Base-by-base conservation (phyloP, 371 early-diverging fungal species). In the Mortierella sp. region DNA sequence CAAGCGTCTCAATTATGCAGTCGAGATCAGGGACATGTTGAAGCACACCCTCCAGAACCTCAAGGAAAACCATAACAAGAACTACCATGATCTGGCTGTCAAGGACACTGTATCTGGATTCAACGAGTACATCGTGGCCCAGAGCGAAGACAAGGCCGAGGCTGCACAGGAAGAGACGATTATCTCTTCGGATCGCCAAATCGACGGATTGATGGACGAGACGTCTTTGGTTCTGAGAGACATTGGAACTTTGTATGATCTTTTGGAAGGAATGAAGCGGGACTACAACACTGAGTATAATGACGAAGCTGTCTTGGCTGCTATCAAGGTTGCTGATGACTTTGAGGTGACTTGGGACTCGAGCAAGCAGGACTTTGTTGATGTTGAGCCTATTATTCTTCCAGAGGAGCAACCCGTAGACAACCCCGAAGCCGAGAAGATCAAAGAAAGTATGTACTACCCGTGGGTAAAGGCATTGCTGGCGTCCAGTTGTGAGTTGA, bases 1-100 rank as follows among this genome's bases (percentile, higher is more conserved):
- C 9, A 80, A 87, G 11, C 88, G 89, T 26, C 76, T 92, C 19
- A 78, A 76, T 1, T 80, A 34, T 70, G 28, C 83, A 88, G 70
- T 65, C 10, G 76, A 84, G 21, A 16, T 72, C 14, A 78, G 54
- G 31, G 72, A 73, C 28, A 44, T 31, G 11, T 54, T 84, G 42
- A 57, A 52, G 31, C 38, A 87, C 48, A 89, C 88, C 6, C 80
- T 96, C 42, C 85, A 88, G 19, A 90, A 91, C 31, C 89, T 96
- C 84, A 94, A 95, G 80, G 89, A 88, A 3, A 92, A 93, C 71
- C 94, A 96, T 82, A 96, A 96, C 86, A 92, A 93, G 75, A 95
- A 96, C 82, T 96, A 90, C 78, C 94, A 95, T 79, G 96, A 96
- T 77, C 90, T 92, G 84, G 95, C 95, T 31, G 96, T 96, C 34